Evolutionary conservation across 139 green algal species (phyloP), one percentile per base, ranked within the genome.

Genomic region (Tetradesmus obliquus): DNA sequence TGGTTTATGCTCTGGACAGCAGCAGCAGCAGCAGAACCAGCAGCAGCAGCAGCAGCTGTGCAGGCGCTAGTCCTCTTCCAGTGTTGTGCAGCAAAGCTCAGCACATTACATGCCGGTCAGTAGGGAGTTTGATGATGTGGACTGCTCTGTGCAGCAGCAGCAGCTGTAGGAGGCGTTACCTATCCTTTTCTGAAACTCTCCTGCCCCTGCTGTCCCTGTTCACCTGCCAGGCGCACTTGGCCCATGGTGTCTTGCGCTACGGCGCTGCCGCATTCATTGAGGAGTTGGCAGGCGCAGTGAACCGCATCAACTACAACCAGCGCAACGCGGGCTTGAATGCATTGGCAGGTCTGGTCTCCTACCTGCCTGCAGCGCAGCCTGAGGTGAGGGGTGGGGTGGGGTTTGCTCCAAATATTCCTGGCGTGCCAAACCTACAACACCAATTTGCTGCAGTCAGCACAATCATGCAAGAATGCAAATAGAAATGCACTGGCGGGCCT

Each of bases 301-400:
- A 95, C 81, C 87, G 92, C 3, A 88, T 93, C 79, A 96, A 97
- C 91, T 97, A 96, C 95, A 97, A 97, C 81, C 95, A 97, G 88
- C 20, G 54, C 88, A 97, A 95, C 79, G 20, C 79, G 6, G 4
- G 94, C 13, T 55, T 97, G 5, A 97, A 97, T 58, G 95, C 95
- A 0, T 76, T 97, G 69, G 95, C 95, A 57, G 95, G 94, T 0
- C 86, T 97, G 58, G 95, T 97, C 15, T 96, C 94, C 12, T 93
- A 96, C 88, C 91, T 97, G 22, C 96, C 96, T 2, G 88, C 88
- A 55, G 88, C 88, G 81, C 55, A 91, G 8, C 87, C 87, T 72
- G 87, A 91, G 57, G 79, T 83, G 79, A 3, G 32, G 1, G 32
- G 32, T 45, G 32, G 32, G 32, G 32, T 45, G 32, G 13, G 17